These are phyloP conservation scores for Aspergillus fumigatus DNA, from an alignment of 2,329 filamentous ascomycete species.

Conservation along the genomic window DNA sequence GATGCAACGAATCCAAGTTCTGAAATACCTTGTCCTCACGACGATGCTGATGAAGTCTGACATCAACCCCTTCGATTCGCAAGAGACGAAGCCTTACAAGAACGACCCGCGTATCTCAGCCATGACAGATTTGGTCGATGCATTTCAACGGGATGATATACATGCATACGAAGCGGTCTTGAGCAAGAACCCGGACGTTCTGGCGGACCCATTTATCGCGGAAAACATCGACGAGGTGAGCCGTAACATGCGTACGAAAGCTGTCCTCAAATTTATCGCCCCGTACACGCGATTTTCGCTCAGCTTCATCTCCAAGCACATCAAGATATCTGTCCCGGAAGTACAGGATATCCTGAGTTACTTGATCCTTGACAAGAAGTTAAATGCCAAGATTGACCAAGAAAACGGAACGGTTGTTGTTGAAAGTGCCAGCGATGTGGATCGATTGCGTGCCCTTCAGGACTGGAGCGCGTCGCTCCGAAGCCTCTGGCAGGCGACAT, in stretches of 20 bases:
- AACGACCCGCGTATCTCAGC: slow-evolving; percentile 90
- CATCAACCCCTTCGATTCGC: slow-evolving; percentile 98
- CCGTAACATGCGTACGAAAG: slow-evolving; percentile 95
- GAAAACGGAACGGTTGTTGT: slow-evolving; percentile 79
- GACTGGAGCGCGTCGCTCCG: slow-evolving; percentile 68
- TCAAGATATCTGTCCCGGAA: slow-evolving; percentile 79
- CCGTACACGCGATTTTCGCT: slow-evolving; percentile 92
- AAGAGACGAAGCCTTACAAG: slow-evolving; percentile 98
- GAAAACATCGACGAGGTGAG: slow-evolving; percentile 99
- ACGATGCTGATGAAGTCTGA: slow-evolving; percentile 98
- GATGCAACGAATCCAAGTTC: slow-evolving; percentile 89
- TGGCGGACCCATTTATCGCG: slow-evolving; percentile 91
- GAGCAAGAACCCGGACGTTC: slow-evolving; percentile 79
- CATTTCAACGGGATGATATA: slow-evolving; percentile 93
- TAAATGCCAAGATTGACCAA: slow-evolving; percentile 86
- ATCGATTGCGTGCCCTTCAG: slow-evolving; percentile 66
- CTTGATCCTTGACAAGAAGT: slow-evolving; percentile 83
- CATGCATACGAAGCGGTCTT: slow-evolving; percentile 85
- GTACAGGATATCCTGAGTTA: slow-evolving; percentile 95
- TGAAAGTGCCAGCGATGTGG: slow-evolving; percentile 64
- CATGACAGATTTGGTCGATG: slow-evolving; percentile 96
- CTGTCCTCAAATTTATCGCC: slow-evolving; percentile 84
- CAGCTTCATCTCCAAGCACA: slow-evolving; percentile 78
- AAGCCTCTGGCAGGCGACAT: slow-evolving; percentile 64
- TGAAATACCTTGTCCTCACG: slow-evolving; percentile 93